phyloP scores from a whole-genome alignment of 495 filamentous ascomycete species.

The Massariosphaeria phaeospora region DNA sequence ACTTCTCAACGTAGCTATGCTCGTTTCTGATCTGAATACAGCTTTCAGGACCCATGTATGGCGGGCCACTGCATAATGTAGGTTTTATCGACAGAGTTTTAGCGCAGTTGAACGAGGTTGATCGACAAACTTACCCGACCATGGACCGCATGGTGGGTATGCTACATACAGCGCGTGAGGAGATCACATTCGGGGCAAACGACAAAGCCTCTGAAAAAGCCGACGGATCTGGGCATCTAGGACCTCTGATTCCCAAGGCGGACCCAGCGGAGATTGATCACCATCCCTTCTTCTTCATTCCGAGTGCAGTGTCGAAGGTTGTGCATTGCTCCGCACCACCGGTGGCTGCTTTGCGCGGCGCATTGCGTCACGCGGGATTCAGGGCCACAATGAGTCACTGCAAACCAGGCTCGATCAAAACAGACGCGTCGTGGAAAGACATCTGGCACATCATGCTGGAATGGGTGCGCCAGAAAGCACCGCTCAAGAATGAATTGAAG shows the following conservation, averaged over 20 bases:
- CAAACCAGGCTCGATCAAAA: slow-evolving; percentile 82
- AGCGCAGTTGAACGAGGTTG: slow-evolving; percentile 55
- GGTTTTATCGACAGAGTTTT: slow-evolving; percentile 75
- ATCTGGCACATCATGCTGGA: slow-evolving; percentile 93
- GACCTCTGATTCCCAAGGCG: slow-evolving; percentile 14
- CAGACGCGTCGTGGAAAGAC: slow-evolving; percentile 79
- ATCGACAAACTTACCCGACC: slow-evolving; percentile 67
- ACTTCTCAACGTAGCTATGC: not conserved
- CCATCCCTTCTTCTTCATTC: slow-evolving; percentile 84
- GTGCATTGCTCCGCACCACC: slow-evolving; percentile 72
- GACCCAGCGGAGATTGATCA: slow-evolving; percentile 48
- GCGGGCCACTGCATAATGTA: slow-evolving; percentile 76
- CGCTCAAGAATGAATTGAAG: slow-evolving; percentile 67
- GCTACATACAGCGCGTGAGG: slow-evolving; percentile 81
- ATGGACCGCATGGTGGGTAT: slow-evolving; percentile 79
- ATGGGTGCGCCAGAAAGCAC: slow-evolving; percentile 73
- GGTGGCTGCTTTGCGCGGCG: slow-evolving; percentile 68
- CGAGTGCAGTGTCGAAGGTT: slow-evolving; percentile 62
- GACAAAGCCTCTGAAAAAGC: not conserved
- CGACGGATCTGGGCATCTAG: slow-evolving; percentile 5
- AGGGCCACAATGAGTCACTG: slow-evolving; percentile 75
- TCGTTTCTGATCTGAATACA: slow-evolving; percentile 14
- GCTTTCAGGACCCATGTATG: slow-evolving; percentile 89
- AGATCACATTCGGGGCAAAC: slow-evolving; percentile 41
- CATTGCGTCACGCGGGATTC: slow-evolving; percentile 74